Base-by-base conservation (phyloP, 306 rosid genomes). In the Dryas alaskensis region DNA sequence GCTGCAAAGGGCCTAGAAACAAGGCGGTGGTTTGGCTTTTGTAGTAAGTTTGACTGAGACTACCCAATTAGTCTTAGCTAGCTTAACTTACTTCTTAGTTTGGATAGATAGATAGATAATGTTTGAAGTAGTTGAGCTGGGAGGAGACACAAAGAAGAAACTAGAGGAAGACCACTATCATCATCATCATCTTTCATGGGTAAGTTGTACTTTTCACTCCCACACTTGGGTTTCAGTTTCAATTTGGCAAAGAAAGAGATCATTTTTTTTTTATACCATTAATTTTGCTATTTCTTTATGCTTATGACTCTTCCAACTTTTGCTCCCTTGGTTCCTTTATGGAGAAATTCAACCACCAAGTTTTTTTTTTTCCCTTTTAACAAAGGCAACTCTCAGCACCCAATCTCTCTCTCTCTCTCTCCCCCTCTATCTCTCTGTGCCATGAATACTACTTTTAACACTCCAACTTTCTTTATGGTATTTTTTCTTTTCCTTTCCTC, bases 11-110 rank as follows among this genome's bases (percentile, higher is more conserved):
- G 76, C 12, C 12, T 72, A 27, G 73, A 69, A 79, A 61, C 61
- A 83, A 80, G 92, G 86, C 85, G 82, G 86, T 84, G 87, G 73
- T 86, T 86, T 77, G 76, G 83, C 76, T 76, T 84, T 91, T 91
- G 67, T 59, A 67, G 89, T 80, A 78, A 79, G 64, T 80, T 80
- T 83, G 88, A 78, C 83, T 67, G 8, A 68, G 40, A 60, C 42
- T 49, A 10, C 37, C 37, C 37, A 31, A 31, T 31, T 31, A 31
- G 2, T 31, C 37, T 31, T 37, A 67, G 73, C 49, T 47, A 39
- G 68, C 25, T 47, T 0, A 22, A 9, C 31, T 50, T 51, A 9
- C 31, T 50, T 51, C 55, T 60, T 37, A 61, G 37, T 31, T 31
- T 60, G 22, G 48, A 61, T 1, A 27, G 40, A 61, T 62, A 73